Evolutionary conservation across 2,329 filamentous ascomycete genomes (phyloP), one percentile per base, ranked within the genome.

Genomic region (Ilyonectria sp.): DNA sequence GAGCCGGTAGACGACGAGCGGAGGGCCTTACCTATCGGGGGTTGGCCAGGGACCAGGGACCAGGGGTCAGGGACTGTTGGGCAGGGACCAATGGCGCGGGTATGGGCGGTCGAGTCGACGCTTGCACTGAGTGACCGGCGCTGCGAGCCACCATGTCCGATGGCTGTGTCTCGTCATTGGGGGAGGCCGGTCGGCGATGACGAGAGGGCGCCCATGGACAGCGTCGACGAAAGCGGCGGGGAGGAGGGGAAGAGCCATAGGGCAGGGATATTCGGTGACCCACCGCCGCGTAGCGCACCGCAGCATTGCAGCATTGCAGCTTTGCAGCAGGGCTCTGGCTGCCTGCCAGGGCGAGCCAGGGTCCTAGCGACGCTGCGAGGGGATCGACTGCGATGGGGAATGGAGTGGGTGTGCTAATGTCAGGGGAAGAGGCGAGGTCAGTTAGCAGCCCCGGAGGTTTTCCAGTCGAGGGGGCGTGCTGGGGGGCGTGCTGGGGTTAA

Each of bases 61-160:
- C 74, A 65, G 65, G 75, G 74, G 69, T 64, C 65, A 61, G 75
- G 70, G 71, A 29, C 37, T 17, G 19, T 23, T 40, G 49, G 57
- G 60, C 69, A 69, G 57, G 63, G 71, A 60, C 75, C 75, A 77
- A 76, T 76, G 63, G 59, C 59, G 61, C 65, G 47, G 59, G 56
- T 57, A 60, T 72, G 52, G 67, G 57, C 50, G 70, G 58, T 64
- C 70, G 54, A 68, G 53, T 58, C 58, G 67, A 67, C 66, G 61
- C 57, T 53, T 66, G 54, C 62, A 64, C 70, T 71, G 63, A 67
- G 66, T 71, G 69, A 70, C 66, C 52, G 44, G 61, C 52, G 60
- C 62, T 67, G 57, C 71, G 66, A 65, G 68, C 63, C 50, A 71
- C 58, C 68, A 68, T 64, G 55, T 60, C 69, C 58, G 70, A 70